Evolutionary conservation across 768 basidiomycete genomes (phyloP).

Genomic region (Boletus vermiculosoides): DNA sequence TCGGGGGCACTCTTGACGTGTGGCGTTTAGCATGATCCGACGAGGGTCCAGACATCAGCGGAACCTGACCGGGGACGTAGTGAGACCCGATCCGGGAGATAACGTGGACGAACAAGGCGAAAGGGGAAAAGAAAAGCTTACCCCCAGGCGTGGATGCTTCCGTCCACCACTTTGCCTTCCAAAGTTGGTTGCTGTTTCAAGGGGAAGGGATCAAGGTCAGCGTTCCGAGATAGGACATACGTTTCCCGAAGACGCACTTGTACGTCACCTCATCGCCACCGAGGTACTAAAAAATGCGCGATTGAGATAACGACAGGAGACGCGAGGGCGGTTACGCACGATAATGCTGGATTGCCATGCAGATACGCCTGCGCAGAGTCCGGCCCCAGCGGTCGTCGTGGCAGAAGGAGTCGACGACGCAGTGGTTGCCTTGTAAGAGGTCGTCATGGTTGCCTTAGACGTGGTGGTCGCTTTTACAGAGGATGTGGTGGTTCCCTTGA

Average conservation of each 20-base stretch:
- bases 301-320: background rate
- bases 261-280: constrained; percentile 42
- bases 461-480: background rate
- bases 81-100: background rate
- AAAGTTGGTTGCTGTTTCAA: constrained; percentile 4
- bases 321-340: constrained; percentile 29
- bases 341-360: constrained; percentile 40
- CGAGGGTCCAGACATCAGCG: constrained; percentile 13
- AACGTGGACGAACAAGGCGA: background rate
- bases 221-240: too few species aligned
- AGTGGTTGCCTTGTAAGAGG: constrained; percentile 7
- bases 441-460: constrained; percentile 5
- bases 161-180: constrained; percentile 21
- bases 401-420: background rate
- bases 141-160: constrained; percentile 5
- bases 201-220: background rate
- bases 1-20: background rate
- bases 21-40: constrained; percentile 14
- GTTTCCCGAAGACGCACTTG: constrained; percentile 31
- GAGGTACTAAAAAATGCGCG: constrained; percentile 36
- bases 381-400: constrained; percentile 18
- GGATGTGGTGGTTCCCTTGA: background rate
- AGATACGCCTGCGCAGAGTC: constrained; percentile 41
- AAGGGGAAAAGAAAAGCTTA: background rate
- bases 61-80: background rate